Evolutionary conservation across 2,329 filamentous ascomycete genomes (phyloP).

Genomic region (Pleoardoris graminearum): DNA sequence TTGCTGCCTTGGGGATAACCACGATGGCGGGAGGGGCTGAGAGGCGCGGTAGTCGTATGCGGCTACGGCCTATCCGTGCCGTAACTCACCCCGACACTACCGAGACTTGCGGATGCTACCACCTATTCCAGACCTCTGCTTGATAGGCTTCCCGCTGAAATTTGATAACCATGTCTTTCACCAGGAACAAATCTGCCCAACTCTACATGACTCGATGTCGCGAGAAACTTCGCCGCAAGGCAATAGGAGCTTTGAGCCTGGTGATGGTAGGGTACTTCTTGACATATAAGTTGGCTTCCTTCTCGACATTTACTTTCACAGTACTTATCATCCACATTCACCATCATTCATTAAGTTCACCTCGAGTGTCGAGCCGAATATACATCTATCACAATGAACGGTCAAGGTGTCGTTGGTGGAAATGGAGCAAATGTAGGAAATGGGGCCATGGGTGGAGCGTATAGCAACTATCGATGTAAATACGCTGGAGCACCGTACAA

Average conservation of each 20-base stretch:
- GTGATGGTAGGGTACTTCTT: neutral
- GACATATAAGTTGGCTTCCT: neutral
- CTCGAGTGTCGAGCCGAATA: neutral
- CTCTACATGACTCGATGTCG: neutral
- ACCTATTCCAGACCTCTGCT: neutral
- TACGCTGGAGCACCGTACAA: neutral
- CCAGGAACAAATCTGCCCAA: constrained; percentile 3
- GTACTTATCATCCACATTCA: neutral
- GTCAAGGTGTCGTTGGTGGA: neutral
- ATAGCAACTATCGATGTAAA: neutral
- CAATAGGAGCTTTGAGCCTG: neutral
- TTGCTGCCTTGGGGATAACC: constrained; percentile 1
- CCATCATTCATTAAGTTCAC: neutral
- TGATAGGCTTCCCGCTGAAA: neutral
- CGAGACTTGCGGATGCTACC: neutral
- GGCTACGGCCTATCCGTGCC: neutral
- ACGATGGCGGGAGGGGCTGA: neutral
- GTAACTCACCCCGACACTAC: neutral
- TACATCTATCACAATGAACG: neutral
- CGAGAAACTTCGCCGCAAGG: constrained; percentile 2
- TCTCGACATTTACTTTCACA: neutral
- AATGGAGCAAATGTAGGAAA: neutral
- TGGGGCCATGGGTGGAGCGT: neutral
- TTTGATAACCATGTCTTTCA: constrained; percentile 3
- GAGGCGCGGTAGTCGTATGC: neutral